These are phyloP conservation scores for Xerocomus brunneocitrinus DNA, from an alignment of 768 basidiomycete genomes.

Conservation along the genomic window DNA sequence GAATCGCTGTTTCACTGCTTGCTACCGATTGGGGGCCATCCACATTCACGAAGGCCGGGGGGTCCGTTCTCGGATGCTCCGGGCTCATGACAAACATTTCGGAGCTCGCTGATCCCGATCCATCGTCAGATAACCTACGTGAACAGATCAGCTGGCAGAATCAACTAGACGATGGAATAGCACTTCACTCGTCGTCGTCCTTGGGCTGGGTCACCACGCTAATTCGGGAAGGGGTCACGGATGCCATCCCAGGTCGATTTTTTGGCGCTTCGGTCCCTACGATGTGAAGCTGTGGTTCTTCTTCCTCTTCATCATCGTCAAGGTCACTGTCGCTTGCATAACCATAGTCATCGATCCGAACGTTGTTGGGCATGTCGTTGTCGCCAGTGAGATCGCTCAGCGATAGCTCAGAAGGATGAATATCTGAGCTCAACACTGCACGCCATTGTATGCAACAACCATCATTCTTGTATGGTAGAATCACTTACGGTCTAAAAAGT, in stretches of 20 bases:
- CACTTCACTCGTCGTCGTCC: constrained; percentile 8
- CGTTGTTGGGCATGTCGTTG: constrained; percentile 4
- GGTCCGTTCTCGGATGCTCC: constrained; percentile 6
- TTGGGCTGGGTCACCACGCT: background rate
- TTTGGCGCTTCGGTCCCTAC: background rate
- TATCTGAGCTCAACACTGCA: constrained; percentile 13
- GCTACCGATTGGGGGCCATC: background rate
- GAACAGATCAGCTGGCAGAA: background rate
- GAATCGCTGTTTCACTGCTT: background rate
- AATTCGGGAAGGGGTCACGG: background rate
- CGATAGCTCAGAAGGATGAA: constrained; percentile 2
- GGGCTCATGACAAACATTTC: constrained; percentile 18
- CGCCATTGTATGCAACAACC: background rate
- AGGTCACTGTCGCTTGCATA: constrained; percentile 34
- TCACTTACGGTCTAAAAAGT: constrained; percentile 24
- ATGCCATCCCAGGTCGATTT: background rate
- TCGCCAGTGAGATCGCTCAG: constrained; percentile 11
- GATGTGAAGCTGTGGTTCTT: background rate
- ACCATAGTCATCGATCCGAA: constrained; percentile 20
- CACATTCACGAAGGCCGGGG: background rate
- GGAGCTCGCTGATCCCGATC: constrained; percentile 11
- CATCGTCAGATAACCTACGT: constrained; percentile 14
- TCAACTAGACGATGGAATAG: background rate
- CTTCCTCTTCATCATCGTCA: constrained; percentile 27
- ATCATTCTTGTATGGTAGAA: too few relatives aligned